phyloP scores from a whole-genome alignment of 1,284 basidiomycete genomes.

The Ceratobasidium theobromae region DNA sequence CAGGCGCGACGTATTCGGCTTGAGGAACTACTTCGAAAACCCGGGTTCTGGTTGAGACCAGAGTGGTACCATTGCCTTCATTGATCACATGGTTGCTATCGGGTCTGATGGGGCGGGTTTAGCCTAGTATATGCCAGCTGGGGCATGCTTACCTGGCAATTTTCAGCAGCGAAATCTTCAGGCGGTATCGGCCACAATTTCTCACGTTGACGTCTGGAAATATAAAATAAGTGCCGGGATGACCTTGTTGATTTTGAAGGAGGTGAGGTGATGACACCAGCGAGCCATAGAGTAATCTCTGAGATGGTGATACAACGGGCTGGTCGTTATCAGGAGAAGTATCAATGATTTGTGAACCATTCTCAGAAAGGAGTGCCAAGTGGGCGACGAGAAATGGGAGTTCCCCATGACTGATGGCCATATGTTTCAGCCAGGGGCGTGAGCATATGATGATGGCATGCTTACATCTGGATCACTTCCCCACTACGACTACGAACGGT shows the following conservation, averaged over 20 bases:
- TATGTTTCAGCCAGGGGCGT: conserved; percentile 1
- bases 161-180: conserved; percentile 72
- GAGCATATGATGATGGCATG: conserved; percentile 36
- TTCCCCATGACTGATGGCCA: conserved; percentile 62
- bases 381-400: conserved; percentile 82
- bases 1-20: conserved; percentile 72
- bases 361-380: conserved; percentile 65
- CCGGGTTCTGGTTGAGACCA: conserved; percentile 69
- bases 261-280: conserved; percentile 78
- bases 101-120: background rate
- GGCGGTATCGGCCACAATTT: conserved; percentile 69
- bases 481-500: conserved; percentile 70
- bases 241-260: conserved; percentile 74
- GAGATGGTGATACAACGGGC: conserved; percentile 43
- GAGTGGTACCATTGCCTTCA: conserved; percentile 55
- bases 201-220: conserved; percentile 89
- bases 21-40: conserved; percentile 76
- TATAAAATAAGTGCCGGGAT: conserved; percentile 77
- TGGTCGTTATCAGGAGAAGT: conserved; percentile 32
- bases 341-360: conserved; percentile 48
- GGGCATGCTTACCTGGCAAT: conserved; percentile 68
- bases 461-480: conserved; percentile 67
- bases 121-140: background rate
- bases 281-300: conserved; percentile 77
- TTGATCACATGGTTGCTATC: conserved; percentile 31